These are phyloP conservation scores for Singerocomus rubriflavus DNA, from an alignment of 1,284 basidiomycete species.

Conservation along the genomic window DNA sequence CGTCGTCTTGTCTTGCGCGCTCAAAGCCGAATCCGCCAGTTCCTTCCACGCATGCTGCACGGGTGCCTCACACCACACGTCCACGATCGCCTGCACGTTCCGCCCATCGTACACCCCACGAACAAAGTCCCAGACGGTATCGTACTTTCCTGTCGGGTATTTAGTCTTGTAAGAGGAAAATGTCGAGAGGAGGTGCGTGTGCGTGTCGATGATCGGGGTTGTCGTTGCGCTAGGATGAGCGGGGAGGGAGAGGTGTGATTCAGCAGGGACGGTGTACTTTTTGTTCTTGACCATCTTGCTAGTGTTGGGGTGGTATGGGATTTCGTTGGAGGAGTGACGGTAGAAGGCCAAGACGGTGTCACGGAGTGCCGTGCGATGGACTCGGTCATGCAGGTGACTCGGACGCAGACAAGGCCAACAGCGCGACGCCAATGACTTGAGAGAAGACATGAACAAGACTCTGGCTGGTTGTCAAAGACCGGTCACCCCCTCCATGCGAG, in stretches of 20 bases:
- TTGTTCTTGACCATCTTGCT: slow-evolving; percentile 37
- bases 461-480: no score
- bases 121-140: slow-evolving; percentile 62
- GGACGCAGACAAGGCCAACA: neutral
- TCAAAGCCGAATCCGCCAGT: slow-evolving; percentile 68
- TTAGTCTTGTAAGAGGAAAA: slow-evolving; percentile 57
- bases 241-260: slow-evolving; percentile 33
- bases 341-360: neutral
- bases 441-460: no score
- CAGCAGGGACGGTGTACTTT: slow-evolving; percentile 27
- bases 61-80: slow-evolving; percentile 83
- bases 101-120: slow-evolving; percentile 54
- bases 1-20: slow-evolving; percentile 41
- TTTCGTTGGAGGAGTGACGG: neutral
- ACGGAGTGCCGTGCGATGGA: slow-evolving; percentile 1
- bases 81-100: slow-evolving; percentile 64
- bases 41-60: slow-evolving; percentile 60
- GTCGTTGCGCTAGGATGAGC: slow-evolving; percentile 21
- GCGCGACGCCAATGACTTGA: no score
- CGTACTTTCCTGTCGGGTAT: slow-evolving; percentile 53
- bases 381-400: neutral
- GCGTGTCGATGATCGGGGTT: slow-evolving; percentile 68
- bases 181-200: slow-evolving; percentile 73
- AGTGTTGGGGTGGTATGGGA: neutral
- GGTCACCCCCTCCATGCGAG: no score